A percentile compares a stretch with the other conserved stretches of the same genome.
phyloP scores from a whole-genome alignment of 495 filamentous ascomycete species.

The Tuber umbilicatum region DNA sequence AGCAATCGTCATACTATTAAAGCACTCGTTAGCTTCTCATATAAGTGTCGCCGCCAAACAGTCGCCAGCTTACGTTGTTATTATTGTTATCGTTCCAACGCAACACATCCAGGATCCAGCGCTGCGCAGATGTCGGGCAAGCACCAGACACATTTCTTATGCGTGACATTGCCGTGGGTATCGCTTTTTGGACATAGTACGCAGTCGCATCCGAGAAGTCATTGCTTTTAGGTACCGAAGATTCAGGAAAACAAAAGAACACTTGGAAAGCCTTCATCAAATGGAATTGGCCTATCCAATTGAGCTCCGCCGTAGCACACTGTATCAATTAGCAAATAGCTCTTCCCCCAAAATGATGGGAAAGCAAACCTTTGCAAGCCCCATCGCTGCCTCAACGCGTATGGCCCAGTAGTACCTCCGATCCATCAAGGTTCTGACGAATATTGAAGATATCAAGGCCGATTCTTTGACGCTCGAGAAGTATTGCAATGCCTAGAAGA shows the following conservation, averaged over 20 bases:
- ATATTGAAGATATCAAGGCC: slow-evolving; percentile 70
- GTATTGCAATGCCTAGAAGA: slow-evolving; percentile 35
- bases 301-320: slow-evolving; percentile 60
- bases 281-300: slow-evolving; percentile 77
- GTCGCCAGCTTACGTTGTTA: slow-evolving; percentile 54
- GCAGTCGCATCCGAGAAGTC: slow-evolving; percentile 78
- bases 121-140: slow-evolving; percentile 66
- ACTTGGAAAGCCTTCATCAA: slow-evolving; percentile 77
- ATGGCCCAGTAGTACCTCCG: slow-evolving; percentile 88
- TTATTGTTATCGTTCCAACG: slow-evolving; percentile 88
- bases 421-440: slow-evolving; percentile 84
- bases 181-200: slow-evolving; percentile 74
- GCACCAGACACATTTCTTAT: slow-evolving; percentile 68
- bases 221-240: slow-evolving; percentile 71
- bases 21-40: slow-evolving; percentile 6
- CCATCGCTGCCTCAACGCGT: slow-evolving; percentile 68
- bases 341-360: not conserved
- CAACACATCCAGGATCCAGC: slow-evolving; percentile 78
- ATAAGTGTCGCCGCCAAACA: slow-evolving; percentile 6
- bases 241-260: slow-evolving; percentile 72
- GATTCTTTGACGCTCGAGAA: slow-evolving; percentile 39
- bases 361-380: slow-evolving; percentile 51
- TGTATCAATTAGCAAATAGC: slow-evolving; percentile 23
- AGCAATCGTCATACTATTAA: slow-evolving; percentile 67
- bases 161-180: slow-evolving; percentile 69